Base-by-base conservation (phyloP, 1,284 basidiomycete species). In the Ustilago crameri region DNA sequence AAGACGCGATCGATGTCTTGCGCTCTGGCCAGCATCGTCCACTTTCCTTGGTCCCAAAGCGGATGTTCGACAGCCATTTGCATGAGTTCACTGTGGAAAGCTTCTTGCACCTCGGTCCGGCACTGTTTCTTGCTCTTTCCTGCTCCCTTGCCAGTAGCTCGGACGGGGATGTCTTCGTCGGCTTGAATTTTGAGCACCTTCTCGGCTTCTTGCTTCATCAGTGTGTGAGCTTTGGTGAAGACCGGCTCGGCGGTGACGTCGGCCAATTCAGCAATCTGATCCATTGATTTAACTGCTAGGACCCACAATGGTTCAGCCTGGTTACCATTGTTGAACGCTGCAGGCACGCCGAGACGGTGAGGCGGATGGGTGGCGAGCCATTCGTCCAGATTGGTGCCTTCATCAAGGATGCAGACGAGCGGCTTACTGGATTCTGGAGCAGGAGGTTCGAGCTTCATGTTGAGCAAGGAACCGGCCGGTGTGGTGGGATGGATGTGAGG, bases 51-150 rank as follows among this genome's bases (percentile, higher is more conserved):
- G 5, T 26, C 38, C 60, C 66, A 69, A 9, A 63, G 48, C 24
- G 55, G 51, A 43, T 63, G 55, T 1, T 59, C 60, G 14, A 34
- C 23, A 0, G 55, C 27, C 46, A 69, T 40, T 23, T 46, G 38
- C 38, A 62, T 51, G 44, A 63, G 54, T n/a, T 63, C 45, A 5
- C 63, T 51, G 49, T 63, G 66, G 12, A 69, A 63, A 4, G 20
- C 12, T 5, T 55, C 44, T 15, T 63, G 66, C 15, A 69, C 54
- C 18, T 58, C 42, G 37, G 51, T 58, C 18, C 60, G 34, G 47
- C 51, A 57, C n/a, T 59, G 51, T 44, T 69, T 62, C 23, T 69
- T 67, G 58, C 57, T 60, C 23, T 51, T 56, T 23, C 10, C 24
- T 3, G 44, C 30, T 2, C 15, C n/a, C 37, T 51, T 59, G 43